Percentiles rank a stretch among this genome's conserved stretches.
phyloP scores from a whole-genome alignment of 768 basidiomycete species.

The Boletus rufocinnamomeus region DNA sequence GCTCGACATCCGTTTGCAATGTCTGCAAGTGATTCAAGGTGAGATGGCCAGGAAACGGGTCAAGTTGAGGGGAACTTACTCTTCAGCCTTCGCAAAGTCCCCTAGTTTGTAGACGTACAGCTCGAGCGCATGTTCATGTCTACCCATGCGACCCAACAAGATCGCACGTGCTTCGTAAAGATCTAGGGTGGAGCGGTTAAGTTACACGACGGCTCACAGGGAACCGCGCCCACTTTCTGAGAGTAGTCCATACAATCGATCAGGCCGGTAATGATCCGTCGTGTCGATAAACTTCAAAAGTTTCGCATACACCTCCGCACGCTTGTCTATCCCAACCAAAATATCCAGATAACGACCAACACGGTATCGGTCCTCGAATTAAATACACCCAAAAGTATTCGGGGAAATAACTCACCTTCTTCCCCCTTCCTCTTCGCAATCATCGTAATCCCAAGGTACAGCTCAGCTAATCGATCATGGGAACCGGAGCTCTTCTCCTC shows the following conservation, averaged over 20 bases:
- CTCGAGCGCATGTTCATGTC: conserved; percentile 93
- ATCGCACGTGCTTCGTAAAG: conserved; percentile 91
- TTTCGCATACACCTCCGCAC: conserved; percentile 58
- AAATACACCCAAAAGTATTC: not conserved
- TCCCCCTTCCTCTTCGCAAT: conserved; percentile 59
- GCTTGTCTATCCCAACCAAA: conserved; percentile 40
- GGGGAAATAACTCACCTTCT: conserved; percentile 44
- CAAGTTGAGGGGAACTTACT: conserved; percentile 49
- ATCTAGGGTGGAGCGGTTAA: conserved; percentile 46
- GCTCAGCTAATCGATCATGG: conserved; percentile 87
- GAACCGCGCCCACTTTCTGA: conserved; percentile 62
- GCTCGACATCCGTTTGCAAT: conserved; percentile 84
- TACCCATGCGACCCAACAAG: conserved; percentile 82
- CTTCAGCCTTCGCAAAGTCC: conserved; percentile 86
- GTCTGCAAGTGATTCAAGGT: conserved; percentile 47
- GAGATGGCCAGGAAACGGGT: not conserved
- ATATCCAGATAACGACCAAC: not conserved
- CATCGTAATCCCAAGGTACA: conserved; percentile 76
- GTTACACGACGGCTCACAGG: not conserved
- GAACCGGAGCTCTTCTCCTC: conserved; percentile 66
- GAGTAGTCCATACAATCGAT: conserved; percentile 80
- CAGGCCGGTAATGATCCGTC: conserved; percentile 69
- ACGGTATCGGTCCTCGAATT: not conserved
- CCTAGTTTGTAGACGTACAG: conserved; percentile 88
- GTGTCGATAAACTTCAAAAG: conserved; percentile 75